Base-by-base conservation (phyloP, 345 rosid genomes). In the Gossypium longicalyx region DNA sequence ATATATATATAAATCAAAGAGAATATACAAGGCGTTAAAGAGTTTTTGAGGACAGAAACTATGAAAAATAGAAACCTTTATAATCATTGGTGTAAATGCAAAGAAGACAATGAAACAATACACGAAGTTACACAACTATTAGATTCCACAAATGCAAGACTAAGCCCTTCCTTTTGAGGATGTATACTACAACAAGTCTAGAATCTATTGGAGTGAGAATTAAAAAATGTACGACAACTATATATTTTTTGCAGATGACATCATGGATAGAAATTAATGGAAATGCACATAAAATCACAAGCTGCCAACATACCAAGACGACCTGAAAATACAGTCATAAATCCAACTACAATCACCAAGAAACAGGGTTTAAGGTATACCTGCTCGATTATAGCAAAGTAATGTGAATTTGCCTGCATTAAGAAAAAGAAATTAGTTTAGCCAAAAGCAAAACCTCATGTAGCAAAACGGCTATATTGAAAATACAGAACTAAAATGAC, bases 351-450 rank as follows among this genome's bases (percentile, higher is more conserved):
- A 16, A 73, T 70, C 70, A 20, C 47, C 22, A 53, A 34, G 69
- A 67, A 2, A 27, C 48, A 1, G 7, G 59, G 25, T 34, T 73
- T 27, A 29, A 56, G 62, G 44, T 49, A 56, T 80, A 93, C 99
- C 99, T 95, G 97, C 82, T 95, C 99, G 63, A 95, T 91, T 77
- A 95, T 89, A 79, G 98, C 88, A 87, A 82, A 95, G 77, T 84
- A 95, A 87, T 95, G 99, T 43, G 99, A 95, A 87, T 95, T 95
- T 54, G 99, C 99, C 99, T 95, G 85, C 86, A 90, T 45, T 58
- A 71, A 79, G 78, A 64, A 83, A 41, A 44, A 57, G 43, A 62
- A 62, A 58, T 64, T 25, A 38, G 72, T 72, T 27, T 51, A 72
- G 53, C 29, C 47, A 47, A 56, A 47, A 66, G 38, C 52, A 54